Evolutionary conservation across 805 yeast genomes (phyloP).

Genomic region (Metschnikowia borealis): DNA sequence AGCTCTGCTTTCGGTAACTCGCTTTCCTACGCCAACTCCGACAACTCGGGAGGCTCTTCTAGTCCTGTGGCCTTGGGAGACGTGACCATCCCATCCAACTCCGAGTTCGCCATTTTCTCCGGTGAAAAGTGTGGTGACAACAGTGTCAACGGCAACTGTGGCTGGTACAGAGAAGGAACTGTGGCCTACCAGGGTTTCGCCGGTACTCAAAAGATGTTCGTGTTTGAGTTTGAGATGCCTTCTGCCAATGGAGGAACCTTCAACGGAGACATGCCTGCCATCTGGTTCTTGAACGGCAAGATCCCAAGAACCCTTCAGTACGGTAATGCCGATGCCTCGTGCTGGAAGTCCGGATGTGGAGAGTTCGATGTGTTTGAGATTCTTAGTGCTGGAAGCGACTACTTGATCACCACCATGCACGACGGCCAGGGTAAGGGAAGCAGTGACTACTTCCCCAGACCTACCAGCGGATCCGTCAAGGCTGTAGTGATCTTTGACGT

Average conservation of each 20-base stretch:
- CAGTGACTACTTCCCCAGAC: slow-evolving; percentile 84
- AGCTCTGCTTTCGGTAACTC: slow-evolving; percentile 88
- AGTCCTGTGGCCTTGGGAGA: slow-evolving; percentile 66
- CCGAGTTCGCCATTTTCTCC: slow-evolving; percentile 81
- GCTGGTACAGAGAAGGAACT: slow-evolving; percentile 76
- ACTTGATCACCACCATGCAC: slow-evolving; percentile 76
- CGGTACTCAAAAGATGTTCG: slow-evolving; percentile 80
- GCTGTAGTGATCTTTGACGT: slow-evolving; percentile 81
- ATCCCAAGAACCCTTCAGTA: slow-evolving; percentile 96
- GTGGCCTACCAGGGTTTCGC: slow-evolving; percentile 95
- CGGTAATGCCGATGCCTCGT: slow-evolving; percentile 80
- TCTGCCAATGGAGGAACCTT: slow-evolving; percentile 34
- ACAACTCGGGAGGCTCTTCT: slow-evolving; percentile 71
- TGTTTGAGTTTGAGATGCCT: slow-evolving; percentile 95
- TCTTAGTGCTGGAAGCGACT: slow-evolving; percentile 61
- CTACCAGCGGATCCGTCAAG: slow-evolving; percentile 69
- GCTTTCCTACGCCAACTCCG: slow-evolving; percentile 73
- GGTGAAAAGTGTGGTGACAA: slow-evolving; percentile 48
- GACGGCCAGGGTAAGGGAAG: slow-evolving; percentile 90
- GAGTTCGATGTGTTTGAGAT: slow-evolving; percentile 94
- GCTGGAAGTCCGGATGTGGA: slow-evolving; percentile 98
- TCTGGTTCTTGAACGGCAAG: slow-evolving; percentile 93
- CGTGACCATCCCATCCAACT: slow-evolving; percentile 64
- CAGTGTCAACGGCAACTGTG: slow-evolving; percentile 55
- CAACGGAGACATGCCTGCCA: slow-evolving; percentile 96